Conservation (phyloP, 495 filamentous ascomycete species). For the Ramalina peruviana region DNA sequence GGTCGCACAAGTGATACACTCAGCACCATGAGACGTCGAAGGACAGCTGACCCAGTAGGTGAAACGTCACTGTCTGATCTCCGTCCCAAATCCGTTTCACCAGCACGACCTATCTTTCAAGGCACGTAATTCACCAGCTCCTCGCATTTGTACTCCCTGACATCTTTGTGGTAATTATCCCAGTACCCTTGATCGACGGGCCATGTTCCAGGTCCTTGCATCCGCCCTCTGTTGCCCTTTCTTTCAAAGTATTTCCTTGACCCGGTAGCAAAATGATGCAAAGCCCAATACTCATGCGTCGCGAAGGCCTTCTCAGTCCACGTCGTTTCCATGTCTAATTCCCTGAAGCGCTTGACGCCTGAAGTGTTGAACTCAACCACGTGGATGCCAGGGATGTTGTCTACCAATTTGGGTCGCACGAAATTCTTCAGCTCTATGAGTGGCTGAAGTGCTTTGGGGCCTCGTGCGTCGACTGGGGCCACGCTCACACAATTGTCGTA, state of each 20-base stretch:
- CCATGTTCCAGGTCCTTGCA: constrained; percentile 2
- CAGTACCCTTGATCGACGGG: constrained; percentile 3
- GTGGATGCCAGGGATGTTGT: background rate
- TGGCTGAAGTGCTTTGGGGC: background rate
- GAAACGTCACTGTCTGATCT: no score
- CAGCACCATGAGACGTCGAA: no score
- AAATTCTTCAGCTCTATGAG: constrained; percentile 1
- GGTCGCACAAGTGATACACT: no score
- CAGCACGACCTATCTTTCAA: background rate
- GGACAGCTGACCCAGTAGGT: no score
- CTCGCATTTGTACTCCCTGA: background rate
- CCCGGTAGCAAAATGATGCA: constrained; percentile 3
- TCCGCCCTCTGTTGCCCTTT: constrained; percentile 1
- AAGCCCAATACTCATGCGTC: constrained; percentile 2
- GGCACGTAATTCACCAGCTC: background rate
- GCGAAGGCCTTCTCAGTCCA: background rate
- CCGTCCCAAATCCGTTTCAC: no score
- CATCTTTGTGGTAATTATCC: background rate
- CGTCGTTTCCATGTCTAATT: background rate
- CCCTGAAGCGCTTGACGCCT: background rate
- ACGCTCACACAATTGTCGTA: constrained; percentile 2
- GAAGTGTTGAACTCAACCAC: background rate
- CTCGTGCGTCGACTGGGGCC: background rate
- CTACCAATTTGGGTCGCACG: background rate
- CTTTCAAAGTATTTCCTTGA: constrained; percentile 1